phyloP scores from a whole-genome alignment of 2,329 filamentous ascomycete genomes.

The Aphanoascus verrucosus region DNA sequence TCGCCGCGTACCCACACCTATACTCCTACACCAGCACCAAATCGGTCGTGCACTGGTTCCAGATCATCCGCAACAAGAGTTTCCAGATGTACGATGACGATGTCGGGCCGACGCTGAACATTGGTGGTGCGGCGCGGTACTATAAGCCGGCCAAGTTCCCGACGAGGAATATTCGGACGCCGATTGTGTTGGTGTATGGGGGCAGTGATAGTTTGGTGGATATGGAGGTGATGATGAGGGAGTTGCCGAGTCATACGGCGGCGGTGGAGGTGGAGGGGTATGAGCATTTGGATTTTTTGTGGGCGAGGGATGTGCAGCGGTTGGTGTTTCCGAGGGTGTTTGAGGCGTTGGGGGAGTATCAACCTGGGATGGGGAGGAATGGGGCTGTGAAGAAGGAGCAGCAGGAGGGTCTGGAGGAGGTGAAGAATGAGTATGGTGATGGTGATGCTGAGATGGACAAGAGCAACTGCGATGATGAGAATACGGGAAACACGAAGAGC shows the following conservation, averaged over 20 bases:
- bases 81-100: slow-evolving; percentile 99
- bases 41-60: slow-evolving; percentile 97
- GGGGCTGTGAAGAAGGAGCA: neutral
- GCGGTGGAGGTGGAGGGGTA: slow-evolving; percentile 84
- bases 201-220: slow-evolving; percentile 90
- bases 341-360: slow-evolving; percentile 65
- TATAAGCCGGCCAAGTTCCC: slow-evolving; percentile 96
- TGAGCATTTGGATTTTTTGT: slow-evolving; percentile 93
- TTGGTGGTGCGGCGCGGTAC: slow-evolving; percentile 60
- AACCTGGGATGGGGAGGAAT: slow-evolving; percentile 14
- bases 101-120: slow-evolving; percentile 62
- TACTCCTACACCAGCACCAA: slow-evolving; percentile 97
- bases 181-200: slow-evolving; percentile 85
- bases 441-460: neutral
- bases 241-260: slow-evolving; percentile 73
- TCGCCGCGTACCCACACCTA: slow-evolving; percentile 88
- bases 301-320: slow-evolving; percentile 73
- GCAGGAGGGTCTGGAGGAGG: neutral
- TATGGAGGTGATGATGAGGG: slow-evolving; percentile 81
- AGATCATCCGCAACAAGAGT: slow-evolving; percentile 89
- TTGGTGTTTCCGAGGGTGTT: slow-evolving; percentile 89
- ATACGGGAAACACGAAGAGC: no score
- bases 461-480: no score
- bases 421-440: neutral
- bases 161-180: slow-evolving; percentile 92